Base-by-base conservation (phyloP, 768 basidiomycete genomes). In the Hemileccinum impolitum region DNA sequence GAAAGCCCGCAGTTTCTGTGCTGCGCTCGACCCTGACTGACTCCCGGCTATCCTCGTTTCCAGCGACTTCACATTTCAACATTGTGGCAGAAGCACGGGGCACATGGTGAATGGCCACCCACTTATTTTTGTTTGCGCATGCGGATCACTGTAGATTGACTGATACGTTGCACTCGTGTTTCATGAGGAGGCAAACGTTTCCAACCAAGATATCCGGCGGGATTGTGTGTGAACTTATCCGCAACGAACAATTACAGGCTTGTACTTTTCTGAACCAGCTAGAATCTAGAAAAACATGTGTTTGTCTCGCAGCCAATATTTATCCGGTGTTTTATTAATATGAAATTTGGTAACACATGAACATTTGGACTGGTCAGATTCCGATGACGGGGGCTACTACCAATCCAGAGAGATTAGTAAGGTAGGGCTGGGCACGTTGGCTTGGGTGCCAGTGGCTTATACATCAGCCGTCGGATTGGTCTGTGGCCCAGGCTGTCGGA, bases 11-110 rank as follows among this genome's bases (percentile, higher is more conserved):
- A 39, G 18, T 18, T 47, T 19, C 28, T 8, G 40, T 40, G 26
- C 15, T 47, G 34, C 23, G 23, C 23, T 23, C 23, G 23, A 23
- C 23, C 23, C 23, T 23, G 23, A 23, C 23, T 23, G 23, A 23
- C 23, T 23, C 3, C 3, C 23, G 23, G 23, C 23, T 23, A 23
- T 23, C 23, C 6, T 48, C 40, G 25, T 41, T 55, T 41, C 34
- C 7, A 32, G 32, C 39, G 39, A 47, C 18, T 47, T 59, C 60
- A 48, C 49, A 47, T 47, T n/a, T 34, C 41, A 18, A 19, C 50
- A 28, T 23, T 53, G 54, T 56, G 60, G 51, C 51, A 55, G 48
- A 47, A 30, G 40, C 54, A 44, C 54, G 34, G 31, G 40, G 7
- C 34, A n/a, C 23, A 19, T 17, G 37, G 25, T 37, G 39, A 39